Evolutionary conservation across 495 filamentous ascomycete genomes (phyloP), one percentile per base, ranked within the genome.

Genomic region (Sphaerosporella brunnea): DNA sequence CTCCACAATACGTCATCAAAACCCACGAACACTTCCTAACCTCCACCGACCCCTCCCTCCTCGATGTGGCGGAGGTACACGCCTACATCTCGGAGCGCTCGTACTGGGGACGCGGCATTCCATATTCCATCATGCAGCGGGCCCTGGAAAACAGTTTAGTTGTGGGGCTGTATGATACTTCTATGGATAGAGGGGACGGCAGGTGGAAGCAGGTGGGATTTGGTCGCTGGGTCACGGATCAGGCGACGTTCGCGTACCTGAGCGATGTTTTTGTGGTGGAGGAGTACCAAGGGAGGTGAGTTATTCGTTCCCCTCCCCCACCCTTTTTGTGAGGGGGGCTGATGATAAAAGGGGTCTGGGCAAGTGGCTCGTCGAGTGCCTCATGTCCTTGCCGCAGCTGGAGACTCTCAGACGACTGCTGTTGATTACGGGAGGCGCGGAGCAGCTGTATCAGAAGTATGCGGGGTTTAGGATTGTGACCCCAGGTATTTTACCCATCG

Each of bases 201-300:
- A 23, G 20, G 13, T 13, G 13, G 21, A 43, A 20, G 24, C 40
- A 25, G 24, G 24, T 43, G 21, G 40, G 40, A 11, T 24, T 8
- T 26, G 40, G 21, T 10, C 21, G 40, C 13, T 43, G 40, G 40
- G 26, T 43, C 24, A 43, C 40, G 9, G 40, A 43, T 43, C 13
- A 26, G 13, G 40, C 40, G 13, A 43, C 40, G 40, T 43, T 43
- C 20, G 40, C 40, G 3, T 43, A 43, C 20, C 13, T 43, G 21
- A 43, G 40, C 40, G 40, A 43, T 43, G 19, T 43, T 24, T 43
- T 16, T 43, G 20, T 43, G 10, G 21, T 16, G 24, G 24, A 43
- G 24, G 40, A 43, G 24, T 43, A 25, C 21, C 40, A 43, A 18
- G 40, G 40, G 26, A 19, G 40, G 40, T 43, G 20, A 26, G 40